phyloP scores from a whole-genome alignment of 1,284 basidiomycete species.

The Tremellales sp. region DNA sequence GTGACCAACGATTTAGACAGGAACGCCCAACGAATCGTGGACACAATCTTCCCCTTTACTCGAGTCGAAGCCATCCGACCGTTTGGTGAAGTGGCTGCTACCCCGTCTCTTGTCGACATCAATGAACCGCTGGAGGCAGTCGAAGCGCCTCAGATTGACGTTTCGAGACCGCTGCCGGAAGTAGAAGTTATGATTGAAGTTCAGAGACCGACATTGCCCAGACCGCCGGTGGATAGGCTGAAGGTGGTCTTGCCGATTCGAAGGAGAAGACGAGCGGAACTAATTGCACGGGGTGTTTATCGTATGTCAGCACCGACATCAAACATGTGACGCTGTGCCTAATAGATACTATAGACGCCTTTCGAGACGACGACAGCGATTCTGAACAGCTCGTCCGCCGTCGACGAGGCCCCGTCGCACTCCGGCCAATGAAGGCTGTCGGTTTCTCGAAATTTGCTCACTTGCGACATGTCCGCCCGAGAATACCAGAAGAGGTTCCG shows the following conservation, averaged over 20 bases:
- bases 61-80: too few species aligned
- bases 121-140: too few species aligned
- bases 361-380: conserved; percentile 28
- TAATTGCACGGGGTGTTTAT: conserved; percentile 22
- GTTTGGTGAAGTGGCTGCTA: too few species aligned
- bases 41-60: too few species aligned
- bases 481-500: conserved; percentile 25
- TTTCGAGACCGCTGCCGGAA: conserved; percentile 1
- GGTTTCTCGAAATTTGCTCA: conserved; percentile 4
- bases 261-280: conserved; percentile 7
- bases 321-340: neutral
- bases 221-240: conserved; percentile 14
- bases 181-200: neutral
- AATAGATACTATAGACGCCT: conserved; percentile 14
- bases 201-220: neutral
- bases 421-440: conserved; percentile 15
- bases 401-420: conserved; percentile 4
- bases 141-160: too few species aligned
- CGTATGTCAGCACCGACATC: conserved; percentile 12
- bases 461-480: conserved; percentile 11
- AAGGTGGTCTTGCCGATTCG: conserved; percentile 23
- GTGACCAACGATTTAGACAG: too few species aligned
- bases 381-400: conserved; percentile 6
- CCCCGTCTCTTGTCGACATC: too few species aligned
- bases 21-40: too few species aligned